Evolutionary conservation across 768 basidiomycete species (phyloP), one percentile per base, ranked within the genome.

Genomic region (Pulveroboletus sp.): DNA sequence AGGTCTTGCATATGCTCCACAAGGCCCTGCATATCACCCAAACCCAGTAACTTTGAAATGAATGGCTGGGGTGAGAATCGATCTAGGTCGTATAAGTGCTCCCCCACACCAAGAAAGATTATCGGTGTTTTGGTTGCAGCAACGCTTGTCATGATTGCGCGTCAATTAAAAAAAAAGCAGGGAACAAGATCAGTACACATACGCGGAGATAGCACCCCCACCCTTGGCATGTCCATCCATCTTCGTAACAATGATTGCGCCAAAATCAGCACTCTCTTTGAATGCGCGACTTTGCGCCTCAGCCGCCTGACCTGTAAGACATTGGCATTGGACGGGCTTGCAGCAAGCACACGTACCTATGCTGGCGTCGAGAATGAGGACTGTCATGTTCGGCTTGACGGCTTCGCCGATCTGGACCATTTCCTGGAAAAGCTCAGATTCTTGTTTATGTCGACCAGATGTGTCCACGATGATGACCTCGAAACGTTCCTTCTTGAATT

Each of bases 171-270:
- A n/a, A n/a, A n/a, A n/a, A n/a, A 30, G 27, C 9, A 39, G 21
- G 8, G 18, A 49, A 38, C 24, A 33, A 28, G 18, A 33, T 2
- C 2, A 5, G 28, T 32, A 37, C 18, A 77, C 93, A 52, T 71
- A 97, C 95, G 95, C 95, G 39, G 96, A 99, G 52, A 99, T 98
- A 28, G 96, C 96, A 21, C 96, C 96, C 68, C 96, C 96, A 49
- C 96, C 96, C 67, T 96, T 98, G 1, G 96, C 96, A 61, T 99
- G 96, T 5, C 96, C 96, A 60, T 99, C 96, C 85, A 99, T 92
- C 72, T 99, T 99, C 10, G 96, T 99, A 14, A 99, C 96, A 52
- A 99, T 96, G 57, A 99, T 99, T 2, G 95, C 96, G 50, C 95
- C 96, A 65, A 99, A 99, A 65, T 96, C 83, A 18, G 93, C 90